Evolutionary conservation across 345 rosid species (phyloP).

Genomic region (Mangifera indica): DNA sequence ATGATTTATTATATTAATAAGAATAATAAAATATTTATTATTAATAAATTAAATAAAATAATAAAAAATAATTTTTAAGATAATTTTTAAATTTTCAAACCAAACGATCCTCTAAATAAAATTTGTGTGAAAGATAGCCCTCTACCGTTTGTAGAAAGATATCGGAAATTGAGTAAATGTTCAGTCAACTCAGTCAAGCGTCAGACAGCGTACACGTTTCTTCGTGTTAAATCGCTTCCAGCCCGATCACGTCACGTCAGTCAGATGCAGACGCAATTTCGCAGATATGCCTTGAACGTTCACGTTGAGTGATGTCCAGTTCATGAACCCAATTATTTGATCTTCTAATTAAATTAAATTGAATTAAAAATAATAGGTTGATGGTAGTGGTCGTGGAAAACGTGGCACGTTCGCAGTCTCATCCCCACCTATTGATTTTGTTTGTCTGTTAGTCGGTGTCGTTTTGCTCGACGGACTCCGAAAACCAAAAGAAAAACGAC

Average conservation of each 20-base stretch:
- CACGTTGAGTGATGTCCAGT: background rate
- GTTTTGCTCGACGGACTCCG: no score
- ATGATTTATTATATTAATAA: no score
- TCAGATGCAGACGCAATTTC: background rate
- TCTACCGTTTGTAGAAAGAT: no score
- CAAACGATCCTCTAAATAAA: no score
- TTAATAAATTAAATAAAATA: no score
- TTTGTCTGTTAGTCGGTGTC: background rate
- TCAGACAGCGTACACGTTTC: background rate
- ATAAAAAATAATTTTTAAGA: no score
- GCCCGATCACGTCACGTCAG: background rate
- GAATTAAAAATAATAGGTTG: background rate
- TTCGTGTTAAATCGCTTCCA: background rate
- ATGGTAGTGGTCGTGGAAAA: background rate
- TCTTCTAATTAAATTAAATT: no score
- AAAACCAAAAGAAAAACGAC: background rate
- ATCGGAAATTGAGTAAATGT: no score
- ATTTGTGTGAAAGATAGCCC: no score
- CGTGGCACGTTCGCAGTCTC: conserved; percentile 3
- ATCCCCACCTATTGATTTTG: background rate
- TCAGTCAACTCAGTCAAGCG: background rate
- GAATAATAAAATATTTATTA: no score
- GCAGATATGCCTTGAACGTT: background rate
- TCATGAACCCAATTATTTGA: conserved; percentile 17
- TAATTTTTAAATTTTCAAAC: no score